Evolutionary conservation across 306 rosid species (phyloP), one percentile per base, ranked within the genome.

Genomic region (Gastrolobium bilobum): DNA sequence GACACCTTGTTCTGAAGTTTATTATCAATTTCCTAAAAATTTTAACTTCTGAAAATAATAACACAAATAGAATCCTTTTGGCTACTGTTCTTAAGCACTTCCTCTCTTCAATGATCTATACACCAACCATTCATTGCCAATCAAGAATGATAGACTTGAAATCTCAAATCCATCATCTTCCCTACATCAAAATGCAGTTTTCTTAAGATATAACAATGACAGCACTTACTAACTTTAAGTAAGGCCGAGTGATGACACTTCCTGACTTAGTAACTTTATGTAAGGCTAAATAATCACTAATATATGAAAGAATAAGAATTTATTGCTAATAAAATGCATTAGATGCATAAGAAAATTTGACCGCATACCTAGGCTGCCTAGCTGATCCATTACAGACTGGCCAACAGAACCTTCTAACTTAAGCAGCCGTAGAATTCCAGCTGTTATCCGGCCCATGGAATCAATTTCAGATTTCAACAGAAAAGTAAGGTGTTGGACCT

Each of bases 381-480:
- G 90, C 86, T 87, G 97, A 80, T 95, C 79, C 57, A 95, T 87
- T 74, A 89, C 90, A 57, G 94, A 90, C 80, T 86, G 94, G 84
- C 98, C 94, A 61, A 95, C 84, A 50, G 99, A 91, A 29, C 88
- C 90, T 84, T 95, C 99, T 75, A 95, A 86, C 88, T 95, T 92
- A 51, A 95, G 91, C 34, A 94, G 73, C 73, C 90, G 87, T 47
- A 94, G 66, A 82, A 92, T 66, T 85, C 94, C 97, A 75, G 93
- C 97, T 29, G 95, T 88, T 57, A 94, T 92, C 71, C 97, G 88
- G 62, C 99, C 97, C 90, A 91, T 82, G 30, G 99, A 91, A 79
- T 92, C 98, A 71, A 92, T 89, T 88, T 95, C 99, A 4, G 99
- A 92, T 86, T 92, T 91, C 89, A 93, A 92, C 38, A 95, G 79